Conservation (phyloP, 2,329 filamentous ascomycete genomes). For the Cercospora citrullina region DNA sequence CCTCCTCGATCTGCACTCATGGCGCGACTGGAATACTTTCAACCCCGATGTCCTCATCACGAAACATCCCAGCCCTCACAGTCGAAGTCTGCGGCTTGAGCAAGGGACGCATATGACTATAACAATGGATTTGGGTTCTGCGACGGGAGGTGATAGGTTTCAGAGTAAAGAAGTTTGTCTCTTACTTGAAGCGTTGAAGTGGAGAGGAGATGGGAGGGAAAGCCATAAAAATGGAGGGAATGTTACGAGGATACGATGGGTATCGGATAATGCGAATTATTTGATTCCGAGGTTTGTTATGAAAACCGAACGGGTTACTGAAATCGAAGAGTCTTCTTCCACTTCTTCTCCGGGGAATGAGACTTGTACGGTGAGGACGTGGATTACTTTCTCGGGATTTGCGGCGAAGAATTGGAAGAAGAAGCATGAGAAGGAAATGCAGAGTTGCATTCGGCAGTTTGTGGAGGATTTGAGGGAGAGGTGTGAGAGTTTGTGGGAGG, state of each 20-base stretch:
- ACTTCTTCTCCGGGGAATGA: conserved; percentile 26
- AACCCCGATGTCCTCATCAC: conserved; percentile 49
- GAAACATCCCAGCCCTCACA: conserved; percentile 40
- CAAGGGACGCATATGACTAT: conserved; percentile 49
- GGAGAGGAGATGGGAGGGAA: conserved; percentile 26
- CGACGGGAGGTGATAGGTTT: conserved; percentile 24
- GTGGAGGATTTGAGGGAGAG: conserved; percentile 17
- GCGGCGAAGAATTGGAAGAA: conserved; percentile 45
- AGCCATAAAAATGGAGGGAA: conserved; percentile 21
- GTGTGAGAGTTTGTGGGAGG: conserved; percentile 11
- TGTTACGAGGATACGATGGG: conserved; percentile 38
- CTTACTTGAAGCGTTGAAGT: conserved; percentile 37
- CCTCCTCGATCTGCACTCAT: conserved; percentile 48
- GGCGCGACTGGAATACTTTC: conserved; percentile 52
- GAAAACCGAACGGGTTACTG: conserved; percentile 50
- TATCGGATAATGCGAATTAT: conserved; percentile 35
- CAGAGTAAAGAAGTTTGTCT: conserved; percentile 40
- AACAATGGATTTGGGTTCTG: conserved; percentile 44
- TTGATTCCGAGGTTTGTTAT: conserved; percentile 40
- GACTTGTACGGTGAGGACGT: conserved; percentile 43
- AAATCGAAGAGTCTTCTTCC: conserved; percentile 41
- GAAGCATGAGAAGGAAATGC: conserved; percentile 44
- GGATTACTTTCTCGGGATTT: conserved; percentile 49
- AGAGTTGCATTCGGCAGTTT: conserved; percentile 22
- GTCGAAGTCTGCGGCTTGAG: conserved; percentile 27